These are phyloP conservation scores for Arabidopsis suecica DNA, from an alignment of 345 rosid species.

Conservation along the genomic window DNA sequence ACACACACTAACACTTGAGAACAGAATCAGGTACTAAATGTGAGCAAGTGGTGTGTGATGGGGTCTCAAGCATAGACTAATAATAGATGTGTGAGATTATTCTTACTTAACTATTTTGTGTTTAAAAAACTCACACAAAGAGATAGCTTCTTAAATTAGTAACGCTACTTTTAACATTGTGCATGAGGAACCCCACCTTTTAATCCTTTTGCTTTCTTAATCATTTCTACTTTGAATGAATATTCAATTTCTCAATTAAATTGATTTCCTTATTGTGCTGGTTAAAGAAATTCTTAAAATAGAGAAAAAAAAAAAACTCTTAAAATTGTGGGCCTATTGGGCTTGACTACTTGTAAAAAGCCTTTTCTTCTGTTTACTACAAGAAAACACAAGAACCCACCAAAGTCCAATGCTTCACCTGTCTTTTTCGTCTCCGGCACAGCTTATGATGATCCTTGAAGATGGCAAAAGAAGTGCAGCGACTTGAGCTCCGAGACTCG, in stretches of 20 bases:
- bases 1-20: conserved; percentile 41
- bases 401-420: too few relatives aligned
- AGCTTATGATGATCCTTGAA: too few relatives aligned
- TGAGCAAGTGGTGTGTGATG: conserved; percentile 44
- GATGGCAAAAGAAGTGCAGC: neutral
- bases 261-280: neutral
- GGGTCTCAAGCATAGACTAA: conserved; percentile 27
- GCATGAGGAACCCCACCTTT: conserved; percentile 38
- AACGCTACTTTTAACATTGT: conserved; percentile 37
- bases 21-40: conserved; percentile 41
- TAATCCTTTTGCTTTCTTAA: conserved; percentile 6
- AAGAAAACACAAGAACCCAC: too few relatives aligned
- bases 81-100: conserved; percentile 40
- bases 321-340: neutral
- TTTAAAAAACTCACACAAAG: conserved; percentile 2
- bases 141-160: conserved; percentile 27
- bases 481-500: conserved; percentile 22
- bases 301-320: too few relatives aligned
- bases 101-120: conserved; percentile 31
- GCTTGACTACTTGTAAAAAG: neutral
- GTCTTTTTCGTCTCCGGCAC: too few relatives aligned
- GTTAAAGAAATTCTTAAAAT: too few relatives aligned
- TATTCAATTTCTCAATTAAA: conserved; percentile 24
- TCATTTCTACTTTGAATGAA: conserved; percentile 36
- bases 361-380: too few relatives aligned